Base-by-base conservation (phyloP, 768 basidiomycete genomes). In the Pleurotus eryngii region DNA sequence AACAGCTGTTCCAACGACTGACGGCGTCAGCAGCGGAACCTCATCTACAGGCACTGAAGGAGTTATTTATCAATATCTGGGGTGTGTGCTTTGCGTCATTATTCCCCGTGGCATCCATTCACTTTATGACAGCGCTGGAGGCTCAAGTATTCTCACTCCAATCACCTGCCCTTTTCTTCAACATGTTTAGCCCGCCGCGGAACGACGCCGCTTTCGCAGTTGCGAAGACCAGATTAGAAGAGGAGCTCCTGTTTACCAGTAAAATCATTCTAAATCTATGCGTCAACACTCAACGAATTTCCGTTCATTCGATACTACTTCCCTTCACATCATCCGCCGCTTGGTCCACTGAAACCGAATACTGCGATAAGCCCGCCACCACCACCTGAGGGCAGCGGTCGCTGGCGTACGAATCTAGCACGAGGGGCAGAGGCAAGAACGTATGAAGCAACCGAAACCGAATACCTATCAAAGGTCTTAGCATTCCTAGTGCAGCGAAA, bases 231-330 rank as follows among this genome's bases (percentile, higher is more conserved):
- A 79, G 89, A n/a, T 76, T 95, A 46, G 89, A 93, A 67, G 92
- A 96, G 65, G 95, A 98, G 66, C 76, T 99, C 17, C 77, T 81
- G 56, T 91, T 94, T 65, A 74, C 77, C 46, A 83, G 83, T 69
- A 90, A 86, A 71, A 80, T 80, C 69, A 87, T 99, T 61, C 71
- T 92, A 24, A 97, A 98, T 64, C 72, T 95, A 3, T 92, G 95
- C 70, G 88, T 97, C 14, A 84, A 84, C 92, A 0, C 72, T 98
- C 26, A 89, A 93, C 64, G 97, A 99, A 68, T 92, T 87, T 65
- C 97, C 97, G 0, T 89, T 83, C 68, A 87, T 98, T 62, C 89
- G 96, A 30, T 98, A 96, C 73, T 98, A 97, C 68, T 74, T 90
- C 53, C 93, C 96, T 4, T 74, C 84, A 11, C 82, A 89, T 60